These are phyloP conservation scores for Sistotremastrum niveocremeum DNA, from an alignment of 768 basidiomycete species.

Conservation along the genomic window DNA sequence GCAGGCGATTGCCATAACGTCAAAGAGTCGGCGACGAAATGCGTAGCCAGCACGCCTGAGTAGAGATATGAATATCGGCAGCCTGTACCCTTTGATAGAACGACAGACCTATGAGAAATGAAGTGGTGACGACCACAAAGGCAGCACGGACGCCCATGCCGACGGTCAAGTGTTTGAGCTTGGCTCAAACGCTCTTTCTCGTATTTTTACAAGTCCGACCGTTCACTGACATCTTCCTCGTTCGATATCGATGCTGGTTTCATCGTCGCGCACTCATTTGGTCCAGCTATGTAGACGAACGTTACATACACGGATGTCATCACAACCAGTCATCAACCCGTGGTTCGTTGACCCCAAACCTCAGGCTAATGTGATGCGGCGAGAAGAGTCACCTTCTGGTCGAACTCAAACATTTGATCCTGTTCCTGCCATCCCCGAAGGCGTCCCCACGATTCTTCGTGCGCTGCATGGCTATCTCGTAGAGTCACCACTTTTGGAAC, in stretches of 20 bases:
- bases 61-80: neutral
- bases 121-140: conserved; percentile 63
- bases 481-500: conserved; percentile 58
- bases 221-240: too few species aligned
- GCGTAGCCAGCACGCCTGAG: conserved; percentile 67
- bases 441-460: conserved; percentile 38
- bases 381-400: conserved; percentile 11
- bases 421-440: conserved; percentile 31
- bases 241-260: too few species aligned
- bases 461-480: conserved; percentile 43
- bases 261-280: too few species aligned
- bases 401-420: conserved; percentile 14
- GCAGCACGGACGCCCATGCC: conserved; percentile 61
- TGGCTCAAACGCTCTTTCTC: neutral
- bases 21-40: conserved; percentile 88
- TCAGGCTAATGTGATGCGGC: conserved; percentile 1
- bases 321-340: conserved; percentile 13
- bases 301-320: neutral
- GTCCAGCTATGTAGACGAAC: too few species aligned
- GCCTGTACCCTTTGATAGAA: conserved; percentile 1
- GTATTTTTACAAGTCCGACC: neutral
- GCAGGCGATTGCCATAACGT: conserved; percentile 78
- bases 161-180: neutral
- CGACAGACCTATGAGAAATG: conserved; percentile 61
- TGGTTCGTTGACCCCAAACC: conserved; percentile 55